Percentiles rank a stretch among this genome's conserved stretches.
These are phyloP conservation scores for Tuber indicum DNA, from an alignment of 495 filamentous ascomycete species.

Conservation along the genomic window DNA sequence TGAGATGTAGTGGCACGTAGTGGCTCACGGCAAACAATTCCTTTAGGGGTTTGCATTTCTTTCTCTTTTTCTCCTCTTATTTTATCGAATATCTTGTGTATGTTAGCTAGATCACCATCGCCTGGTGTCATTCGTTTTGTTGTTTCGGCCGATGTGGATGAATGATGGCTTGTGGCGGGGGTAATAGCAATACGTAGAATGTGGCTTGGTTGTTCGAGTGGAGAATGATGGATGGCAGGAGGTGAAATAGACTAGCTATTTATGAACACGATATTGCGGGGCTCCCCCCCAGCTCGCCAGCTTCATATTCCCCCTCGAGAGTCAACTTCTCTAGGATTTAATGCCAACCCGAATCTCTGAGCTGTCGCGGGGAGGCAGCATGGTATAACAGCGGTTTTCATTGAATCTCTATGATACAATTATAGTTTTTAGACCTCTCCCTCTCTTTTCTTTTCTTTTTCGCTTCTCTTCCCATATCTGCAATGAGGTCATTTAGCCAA, in stretches of 20 bases:
- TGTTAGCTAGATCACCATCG: too few relatives aligned
- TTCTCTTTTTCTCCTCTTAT: background rate
- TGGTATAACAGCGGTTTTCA: background rate
- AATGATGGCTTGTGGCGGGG: background rate
- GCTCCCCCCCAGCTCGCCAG: background rate
- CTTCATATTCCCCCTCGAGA: background rate
- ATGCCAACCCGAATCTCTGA: background rate
- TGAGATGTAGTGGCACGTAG: too few relatives aligned
- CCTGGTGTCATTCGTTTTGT: background rate
- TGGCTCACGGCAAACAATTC: too few relatives aligned
- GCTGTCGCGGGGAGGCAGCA: background rate
- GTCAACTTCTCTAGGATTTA: background rate
- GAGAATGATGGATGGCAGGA: background rate
- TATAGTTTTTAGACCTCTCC: background rate
- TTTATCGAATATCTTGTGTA: background rate
- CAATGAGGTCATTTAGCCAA: background rate
- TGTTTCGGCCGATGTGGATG: background rate
- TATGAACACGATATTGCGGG: background rate
- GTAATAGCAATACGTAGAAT: background rate
- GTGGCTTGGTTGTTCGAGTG: background rate
- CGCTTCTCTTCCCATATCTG: background rate
- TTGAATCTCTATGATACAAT: slow-evolving; percentile 2
- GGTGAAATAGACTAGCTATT: background rate
- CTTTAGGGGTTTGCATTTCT: background rate
- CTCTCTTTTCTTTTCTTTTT: background rate